Conservation (phyloP, 1,284 basidiomycete species). For the Cronartium quercuum region DNA sequence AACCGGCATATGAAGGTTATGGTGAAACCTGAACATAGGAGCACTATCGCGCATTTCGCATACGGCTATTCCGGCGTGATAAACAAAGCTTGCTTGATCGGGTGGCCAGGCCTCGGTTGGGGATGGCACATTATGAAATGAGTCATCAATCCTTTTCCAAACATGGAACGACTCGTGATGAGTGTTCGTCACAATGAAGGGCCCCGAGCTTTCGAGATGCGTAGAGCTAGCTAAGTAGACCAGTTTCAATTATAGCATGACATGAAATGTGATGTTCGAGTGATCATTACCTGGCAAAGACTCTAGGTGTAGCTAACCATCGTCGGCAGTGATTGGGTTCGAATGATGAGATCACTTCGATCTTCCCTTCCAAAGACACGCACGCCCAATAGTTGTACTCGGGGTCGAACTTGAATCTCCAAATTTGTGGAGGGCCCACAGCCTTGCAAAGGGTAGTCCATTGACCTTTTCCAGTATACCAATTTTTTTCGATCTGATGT, state of each 20-base stretch:
- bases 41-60: background rate
- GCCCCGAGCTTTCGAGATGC: background rate
- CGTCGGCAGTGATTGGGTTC: background rate
- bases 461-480: background rate
- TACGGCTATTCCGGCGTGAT: background rate
- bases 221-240: background rate
- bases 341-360: background rate
- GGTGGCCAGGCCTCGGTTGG: background rate
- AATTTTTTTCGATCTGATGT: background rate
- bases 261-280: background rate
- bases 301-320: too few relatives aligned
- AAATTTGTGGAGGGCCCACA: background rate
- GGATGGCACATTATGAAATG: background rate
- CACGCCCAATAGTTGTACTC: background rate
- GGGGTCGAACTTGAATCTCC: background rate
- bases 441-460: background rate
- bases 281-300: background rate
- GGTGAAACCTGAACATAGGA: background rate
- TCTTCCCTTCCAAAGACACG: background rate
- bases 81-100: background rate
- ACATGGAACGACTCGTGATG: background rate
- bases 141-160: background rate
- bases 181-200: background rate
- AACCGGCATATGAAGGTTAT: background rate
- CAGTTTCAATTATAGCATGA: background rate